phyloP scores from a whole-genome alignment of 805 yeast genomes.

The Lipomyces mesembrius region DNA sequence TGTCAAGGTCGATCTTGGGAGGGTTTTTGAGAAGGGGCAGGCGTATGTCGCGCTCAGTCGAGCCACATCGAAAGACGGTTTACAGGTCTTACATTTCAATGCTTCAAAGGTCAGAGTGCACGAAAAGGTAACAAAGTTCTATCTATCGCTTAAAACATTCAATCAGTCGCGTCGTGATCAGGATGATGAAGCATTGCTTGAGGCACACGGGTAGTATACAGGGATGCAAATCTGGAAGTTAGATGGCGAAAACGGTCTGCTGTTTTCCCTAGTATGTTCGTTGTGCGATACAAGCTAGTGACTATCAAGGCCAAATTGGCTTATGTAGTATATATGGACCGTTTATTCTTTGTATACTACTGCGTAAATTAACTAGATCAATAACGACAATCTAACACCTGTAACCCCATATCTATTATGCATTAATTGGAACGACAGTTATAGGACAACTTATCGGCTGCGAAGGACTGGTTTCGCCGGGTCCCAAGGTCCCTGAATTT shows the following conservation, averaged over 20 bases:
- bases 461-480: conserved; percentile 71
- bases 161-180: conserved; percentile 1
- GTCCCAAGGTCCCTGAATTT: conserved; percentile 93
- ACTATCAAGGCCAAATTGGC: neutral
- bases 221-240: neutral
- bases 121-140: conserved; percentile 71
- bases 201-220: conserved; percentile 3
- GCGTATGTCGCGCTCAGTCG: conserved; percentile 95
- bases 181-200: conserved; percentile 8
- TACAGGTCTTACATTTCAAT: conserved; percentile 79
- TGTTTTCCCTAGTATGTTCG: neutral
- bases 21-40: conserved; percentile 88
- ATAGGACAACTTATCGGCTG: conserved; percentile 9
- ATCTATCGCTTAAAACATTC: conserved; percentile 43
- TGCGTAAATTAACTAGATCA: too few species aligned
- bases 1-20: conserved; percentile 74
- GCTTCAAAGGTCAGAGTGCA: conserved; percentile 69
- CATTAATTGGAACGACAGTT: neutral
- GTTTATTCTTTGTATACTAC: neutral
- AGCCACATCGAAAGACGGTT: conserved; percentile 80
- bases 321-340: neutral
- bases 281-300: neutral
- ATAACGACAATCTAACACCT: conserved; percentile 1
- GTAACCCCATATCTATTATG: neutral
- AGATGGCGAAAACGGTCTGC: neutral